A percentile compares a stretch with the other conserved stretches of the same genome.
Conservation (phyloP, 2,329 filamentous ascomycete genomes). For the Ophiosphaerella korrae region DNA sequence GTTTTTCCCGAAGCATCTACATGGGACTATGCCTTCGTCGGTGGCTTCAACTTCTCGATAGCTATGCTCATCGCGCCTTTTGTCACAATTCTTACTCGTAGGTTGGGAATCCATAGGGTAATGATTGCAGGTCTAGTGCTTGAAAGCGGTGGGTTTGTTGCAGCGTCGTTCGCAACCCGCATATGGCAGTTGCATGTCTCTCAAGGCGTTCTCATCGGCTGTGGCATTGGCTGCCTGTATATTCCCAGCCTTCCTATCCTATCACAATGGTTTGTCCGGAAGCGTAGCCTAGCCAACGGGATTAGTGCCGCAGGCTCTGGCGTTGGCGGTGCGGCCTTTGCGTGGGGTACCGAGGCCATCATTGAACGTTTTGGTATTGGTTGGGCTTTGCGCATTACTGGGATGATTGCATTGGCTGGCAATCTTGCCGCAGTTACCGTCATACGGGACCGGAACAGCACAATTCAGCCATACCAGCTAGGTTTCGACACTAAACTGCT, state of each 20-base stretch:
- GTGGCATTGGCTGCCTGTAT: conserved; percentile 50
- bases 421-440: conserved; percentile 37
- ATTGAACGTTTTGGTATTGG: conserved; percentile 41
- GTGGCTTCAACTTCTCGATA: conserved; percentile 46
- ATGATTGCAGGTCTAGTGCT: conserved; percentile 44
- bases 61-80: conserved; percentile 44
- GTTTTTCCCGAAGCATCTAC: conserved; percentile 42
- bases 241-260: conserved; percentile 46
- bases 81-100: conserved; percentile 35
- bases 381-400: conserved; percentile 52
- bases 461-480: conserved; percentile 41
- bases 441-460: conserved; percentile 42
- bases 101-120: conserved; percentile 27
- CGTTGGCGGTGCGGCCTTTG: conserved; percentile 45
- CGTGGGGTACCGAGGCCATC: conserved; percentile 44
- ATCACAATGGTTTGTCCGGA: conserved; percentile 51
- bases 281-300: conserved; percentile 49
- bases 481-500: conserved; percentile 46
- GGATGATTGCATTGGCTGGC: conserved; percentile 34
- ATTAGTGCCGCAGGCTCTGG: conserved; percentile 49
- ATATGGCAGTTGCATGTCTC: conserved; percentile 51
- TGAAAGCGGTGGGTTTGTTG: conserved; percentile 43
- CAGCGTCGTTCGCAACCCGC: conserved; percentile 44
- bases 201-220: conserved; percentile 49
- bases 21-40: conserved; percentile 49